Evolutionary conservation across 805 yeast species (phyloP), one percentile per base, ranked within the genome.

Genomic region (Pichia sporocuriosa): DNA sequence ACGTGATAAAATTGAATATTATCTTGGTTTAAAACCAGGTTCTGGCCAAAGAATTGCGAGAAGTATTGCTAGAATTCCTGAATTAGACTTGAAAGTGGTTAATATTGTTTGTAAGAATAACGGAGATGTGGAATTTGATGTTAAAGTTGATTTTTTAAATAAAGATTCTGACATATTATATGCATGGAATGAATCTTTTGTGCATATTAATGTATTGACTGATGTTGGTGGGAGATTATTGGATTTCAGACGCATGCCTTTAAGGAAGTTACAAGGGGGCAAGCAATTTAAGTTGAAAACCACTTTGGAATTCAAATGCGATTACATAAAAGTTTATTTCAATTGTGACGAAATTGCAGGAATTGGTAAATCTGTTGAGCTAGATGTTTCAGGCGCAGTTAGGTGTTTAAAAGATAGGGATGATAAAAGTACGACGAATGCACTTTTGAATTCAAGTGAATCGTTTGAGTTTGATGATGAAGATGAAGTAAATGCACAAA

Each of bases 181-280:
- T 17, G 25, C 30, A 16, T 48, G 50, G 44, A 51, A 48, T 37
- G 51, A 50, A 6, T 16, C 29, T n/a, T 32, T 21, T 17, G 35
- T 34, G 6, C 43, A 25, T 38, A 30, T 43, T 3, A 46, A 44
- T 33, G 39, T 53, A 6, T 27, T 42, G 5, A 43, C 49, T 6
- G 50, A 45, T 25, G 27, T 39, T 4, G 31, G 42, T 6, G 75
- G 75, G 0, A 49, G 35, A 4, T 46, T 75, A 11, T 40, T 73
- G 7, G 78, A 72, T 44, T 74, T 70, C 42, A 59, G 77, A 42
- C 63, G 72, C 45, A 53, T 71, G 1, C 55, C 56, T 8, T 39
- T 54, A 17, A 57, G 43, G 20, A 27, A 66, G 56, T 30, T 55
- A 52, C 12, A 44, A 34, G 37, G 35, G 2, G 21, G 50, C 46